phyloP scores from a whole-genome alignment of 371 early-diverging fungal genomes.

The Mortierella sp. region DNA sequence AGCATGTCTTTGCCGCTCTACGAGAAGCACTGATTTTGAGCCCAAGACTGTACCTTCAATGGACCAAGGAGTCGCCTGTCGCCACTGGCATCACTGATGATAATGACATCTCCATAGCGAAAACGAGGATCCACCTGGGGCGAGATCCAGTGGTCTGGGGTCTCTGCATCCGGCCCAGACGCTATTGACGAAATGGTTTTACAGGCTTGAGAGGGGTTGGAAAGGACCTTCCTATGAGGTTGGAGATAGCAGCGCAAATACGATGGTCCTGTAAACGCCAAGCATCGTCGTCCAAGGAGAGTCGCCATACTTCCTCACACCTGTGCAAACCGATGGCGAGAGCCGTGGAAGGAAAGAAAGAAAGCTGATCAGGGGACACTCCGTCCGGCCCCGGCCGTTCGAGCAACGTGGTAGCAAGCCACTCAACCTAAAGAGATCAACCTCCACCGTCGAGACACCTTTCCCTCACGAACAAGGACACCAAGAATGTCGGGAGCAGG shows the following conservation, averaged over 20 bases:
- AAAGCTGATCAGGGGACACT: neutral
- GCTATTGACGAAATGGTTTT: neutral
- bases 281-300: neutral
- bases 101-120: constrained; percentile 47
- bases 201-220: too few relatives aligned
- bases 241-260: neutral
- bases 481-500: constrained; percentile 30
- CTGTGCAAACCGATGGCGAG: neutral
- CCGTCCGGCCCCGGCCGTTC: too few relatives aligned
- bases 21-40: neutral
- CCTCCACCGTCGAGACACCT: too few relatives aligned
- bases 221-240: neutral
- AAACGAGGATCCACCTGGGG: constrained; percentile 40
- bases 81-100: constrained; percentile 35
- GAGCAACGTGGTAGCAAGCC: too few relatives aligned
- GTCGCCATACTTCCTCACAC: neutral
- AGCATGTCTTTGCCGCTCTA: neutral
- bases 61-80: constrained; percentile 43
- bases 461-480: neutral
- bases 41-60: constrained; percentile 12
- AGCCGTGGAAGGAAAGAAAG: neutral
- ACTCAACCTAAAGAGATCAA: too few relatives aligned
- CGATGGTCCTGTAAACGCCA: neutral
- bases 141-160: neutral
- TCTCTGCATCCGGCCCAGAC: neutral